These are phyloP conservation scores for Podospora tetraspora DNA, from an alignment of 495 filamentous ascomycete species.

Conservation along the genomic window DNA sequence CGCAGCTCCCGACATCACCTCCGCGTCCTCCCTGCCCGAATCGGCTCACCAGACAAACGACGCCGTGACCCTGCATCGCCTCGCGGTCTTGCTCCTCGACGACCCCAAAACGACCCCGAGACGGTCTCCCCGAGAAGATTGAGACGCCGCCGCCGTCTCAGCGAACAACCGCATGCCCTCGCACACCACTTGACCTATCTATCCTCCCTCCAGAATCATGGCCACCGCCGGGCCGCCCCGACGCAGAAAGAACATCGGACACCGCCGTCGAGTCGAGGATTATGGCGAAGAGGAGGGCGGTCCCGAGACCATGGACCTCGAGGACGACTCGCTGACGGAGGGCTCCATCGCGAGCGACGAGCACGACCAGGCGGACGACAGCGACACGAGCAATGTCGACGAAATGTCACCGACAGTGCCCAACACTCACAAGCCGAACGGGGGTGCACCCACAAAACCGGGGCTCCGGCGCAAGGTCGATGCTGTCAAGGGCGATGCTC, in stretches of 20 bases:
- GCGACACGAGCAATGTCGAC: constrained; percentile 66
- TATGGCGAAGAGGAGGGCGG: constrained; percentile 72
- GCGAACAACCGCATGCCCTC: not conserved
- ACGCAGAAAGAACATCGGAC: constrained; percentile 68
- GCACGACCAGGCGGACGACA: constrained; percentile 72
- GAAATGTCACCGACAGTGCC: constrained; percentile 49
- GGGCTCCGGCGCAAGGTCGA: constrained; percentile 38
- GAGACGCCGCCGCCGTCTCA: constrained; percentile 19
- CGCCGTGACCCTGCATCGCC: not conserved
- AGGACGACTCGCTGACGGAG: constrained; percentile 81
- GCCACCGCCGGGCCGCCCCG: constrained; percentile 34
- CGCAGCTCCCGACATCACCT: not conserved
- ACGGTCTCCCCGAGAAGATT: not conserved
- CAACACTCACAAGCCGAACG: constrained; percentile 31
- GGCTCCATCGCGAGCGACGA: constrained; percentile 69
- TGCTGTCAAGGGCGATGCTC: constrained; percentile 27
- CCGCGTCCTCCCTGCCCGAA: not conserved
- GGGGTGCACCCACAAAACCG: constrained; percentile 37
- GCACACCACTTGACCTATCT: not conserved
- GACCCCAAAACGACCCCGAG: not conserved
- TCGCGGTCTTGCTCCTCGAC: not conserved
- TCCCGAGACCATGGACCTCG: constrained; percentile 58
- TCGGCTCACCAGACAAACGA: constrained; percentile 1
- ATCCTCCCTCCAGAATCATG: constrained; percentile 22
- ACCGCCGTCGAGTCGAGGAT: constrained; percentile 72